Conservation (phyloP, 129 eudicot genomes). For the Heracleum sosnowskyi region DNA sequence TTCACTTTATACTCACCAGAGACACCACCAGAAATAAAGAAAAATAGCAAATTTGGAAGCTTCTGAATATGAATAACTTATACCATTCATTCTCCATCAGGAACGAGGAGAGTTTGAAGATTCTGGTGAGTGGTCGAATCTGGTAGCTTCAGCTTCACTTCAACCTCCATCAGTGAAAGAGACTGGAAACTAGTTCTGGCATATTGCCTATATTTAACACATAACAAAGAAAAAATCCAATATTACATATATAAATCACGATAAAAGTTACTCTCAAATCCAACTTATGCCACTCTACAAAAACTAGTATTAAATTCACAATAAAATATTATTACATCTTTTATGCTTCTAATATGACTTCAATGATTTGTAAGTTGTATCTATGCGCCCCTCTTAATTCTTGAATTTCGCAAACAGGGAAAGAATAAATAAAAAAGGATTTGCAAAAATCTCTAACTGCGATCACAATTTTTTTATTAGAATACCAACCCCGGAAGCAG, state of each 20-base stretch:
- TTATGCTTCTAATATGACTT: not conserved
- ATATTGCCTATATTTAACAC: not conserved
- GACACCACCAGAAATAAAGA: too few relatives aligned
- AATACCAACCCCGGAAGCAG: too few relatives aligned
- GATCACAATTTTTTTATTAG: too few relatives aligned
- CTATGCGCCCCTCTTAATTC: not conserved
- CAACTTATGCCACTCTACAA: not conserved
- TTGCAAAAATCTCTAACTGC: too few relatives aligned
- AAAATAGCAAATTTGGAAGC: conserved; percentile 85
- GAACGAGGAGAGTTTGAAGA: conserved; percentile 42
- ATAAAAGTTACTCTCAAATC: not conserved
- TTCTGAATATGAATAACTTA: conserved; percentile 47
- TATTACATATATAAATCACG: not conserved
- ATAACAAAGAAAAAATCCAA: not conserved
- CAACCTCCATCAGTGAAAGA: conserved; percentile 46
- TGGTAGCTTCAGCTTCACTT: conserved; percentile 68
- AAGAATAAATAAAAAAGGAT: not conserved
- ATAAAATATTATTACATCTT: too few relatives aligned
- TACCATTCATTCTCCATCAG: conserved; percentile 69
- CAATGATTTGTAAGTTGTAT: not conserved
- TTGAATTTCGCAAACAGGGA: not conserved
- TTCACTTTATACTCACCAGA: too few relatives aligned
- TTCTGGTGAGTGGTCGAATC: conserved; percentile 34
- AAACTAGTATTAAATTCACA: not conserved
- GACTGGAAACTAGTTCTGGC: conserved; percentile 6